Base-by-base conservation (phyloP, 306 rosid species). In the Lathyrus oleraceus region DNA sequence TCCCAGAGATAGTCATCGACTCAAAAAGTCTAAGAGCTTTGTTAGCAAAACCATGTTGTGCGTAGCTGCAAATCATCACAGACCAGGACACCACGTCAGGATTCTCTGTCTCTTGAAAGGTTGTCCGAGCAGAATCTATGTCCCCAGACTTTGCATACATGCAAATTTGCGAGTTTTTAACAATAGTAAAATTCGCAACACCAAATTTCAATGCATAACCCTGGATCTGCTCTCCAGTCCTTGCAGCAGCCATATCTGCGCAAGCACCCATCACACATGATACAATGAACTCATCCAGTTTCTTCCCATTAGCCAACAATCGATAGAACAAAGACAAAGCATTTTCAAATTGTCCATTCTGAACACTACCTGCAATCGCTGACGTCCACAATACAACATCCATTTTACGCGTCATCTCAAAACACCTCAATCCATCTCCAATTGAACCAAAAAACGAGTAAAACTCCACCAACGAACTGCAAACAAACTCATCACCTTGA, bases 91-190 rank as follows among this genome's bases (percentile, higher is more conserved):
- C 87, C 8, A 75, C 82, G 44, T 87, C 85, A 39, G 78, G 85
- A 61, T 73, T 82, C 71, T 75, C 67, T 2, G 30, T 84, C 78
- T 84, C 82, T 70, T 64, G 67, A 71, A 84, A 85, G 62, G 83
- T 82, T 40, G 59, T 64, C 58, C 62, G 48, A 38, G 92, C 86
- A 0, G 78, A 80, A 40, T 69, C 61, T 25, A 82, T 71, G 70
- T 84, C 84, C 58, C 89, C 92, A 1, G 83, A 87, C 49, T 87
- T 87, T 32, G 87, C 85, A 73, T 87, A 87, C 92, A 84, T 84
- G 65, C 76, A 84, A 49, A 87, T 67, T 74, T 76, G 87, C 16
- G 86, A 82, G 54, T 87, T 87, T 69, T 80, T 83, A 85, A 85
- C 45, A 20, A 73, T 59, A 2, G 75, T 84, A 73, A 76, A 81